Conservation (phyloP, 1,284 basidiomycete species). For the Heterobasidion parviporum region DNA sequence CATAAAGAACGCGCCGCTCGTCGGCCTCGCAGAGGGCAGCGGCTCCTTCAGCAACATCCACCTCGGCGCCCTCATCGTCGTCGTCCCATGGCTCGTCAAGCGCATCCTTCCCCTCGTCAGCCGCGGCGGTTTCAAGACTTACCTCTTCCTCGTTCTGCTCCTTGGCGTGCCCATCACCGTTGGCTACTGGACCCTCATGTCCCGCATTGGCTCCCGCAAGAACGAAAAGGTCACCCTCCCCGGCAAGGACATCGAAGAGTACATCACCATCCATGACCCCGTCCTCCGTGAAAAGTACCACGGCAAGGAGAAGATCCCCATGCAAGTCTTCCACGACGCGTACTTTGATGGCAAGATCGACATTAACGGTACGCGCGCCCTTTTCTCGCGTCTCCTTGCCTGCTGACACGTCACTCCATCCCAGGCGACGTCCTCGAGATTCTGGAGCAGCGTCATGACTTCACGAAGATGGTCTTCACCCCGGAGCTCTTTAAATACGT, state of each 20-base stretch:
- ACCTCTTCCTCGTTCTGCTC: constrained; percentile 70
- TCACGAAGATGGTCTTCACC: constrained; percentile 86
- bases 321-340: constrained; percentile 96
- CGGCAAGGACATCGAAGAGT: constrained; percentile 79
- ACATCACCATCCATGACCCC: constrained; percentile 85
- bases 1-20: constrained; percentile 78
- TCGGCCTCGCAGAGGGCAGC: constrained; percentile 82
- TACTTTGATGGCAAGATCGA: constrained; percentile 97
- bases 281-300: constrained; percentile 76
- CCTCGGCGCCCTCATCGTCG: constrained; percentile 69
- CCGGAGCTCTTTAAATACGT: constrained; percentile 92
- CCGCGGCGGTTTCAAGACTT: constrained; percentile 78
- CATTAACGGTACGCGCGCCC: constrained; percentile 67
- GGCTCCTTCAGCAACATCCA: constrained; percentile 78
- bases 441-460: constrained; percentile 93
- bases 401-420: not conserved
- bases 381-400: constrained; percentile 4
- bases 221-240: constrained; percentile 89
- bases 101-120: constrained; percentile 69
- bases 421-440: constrained; percentile 88
- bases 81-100: constrained; percentile 79
- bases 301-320: constrained; percentile 88
- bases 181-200: constrained; percentile 88
- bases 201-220: constrained; percentile 73
- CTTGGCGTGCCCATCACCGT: constrained; percentile 75